Evolutionary conservation across 2,329 filamentous ascomycete genomes (phyloP).

Genomic region (Colletotrichum filicis): DNA sequence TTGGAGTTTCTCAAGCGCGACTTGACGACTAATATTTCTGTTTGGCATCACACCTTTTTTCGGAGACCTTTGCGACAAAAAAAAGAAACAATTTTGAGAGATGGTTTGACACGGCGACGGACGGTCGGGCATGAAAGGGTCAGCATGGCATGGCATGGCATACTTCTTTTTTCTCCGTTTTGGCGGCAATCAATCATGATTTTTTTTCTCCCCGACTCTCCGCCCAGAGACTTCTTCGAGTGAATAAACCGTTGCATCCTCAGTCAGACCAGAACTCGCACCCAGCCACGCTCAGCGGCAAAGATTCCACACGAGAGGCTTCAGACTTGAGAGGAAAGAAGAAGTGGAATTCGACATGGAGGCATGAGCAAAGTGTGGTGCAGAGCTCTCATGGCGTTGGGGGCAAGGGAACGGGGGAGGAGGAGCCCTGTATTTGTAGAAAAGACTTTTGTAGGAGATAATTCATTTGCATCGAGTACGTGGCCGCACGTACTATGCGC

Average conservation of each 20-base stretch:
- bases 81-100: conserved; percentile 24
- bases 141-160: conserved; percentile 32
- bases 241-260: not conserved
- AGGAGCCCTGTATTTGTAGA: conserved; percentile 29
- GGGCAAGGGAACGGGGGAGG: not conserved
- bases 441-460: conserved; percentile 26
- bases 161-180: conserved; percentile 16
- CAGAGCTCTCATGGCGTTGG: not conserved
- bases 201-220: conserved; percentile 1
- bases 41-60: conserved; percentile 19
- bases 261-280: not conserved
- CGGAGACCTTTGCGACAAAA: conserved; percentile 22
- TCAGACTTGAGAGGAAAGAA: not conserved
- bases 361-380: not conserved
- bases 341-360: not conserved
- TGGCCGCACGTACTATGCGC: not conserved
- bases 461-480: conserved; percentile 19
- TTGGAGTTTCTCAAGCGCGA: conserved; percentile 32
- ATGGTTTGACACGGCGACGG: conserved; percentile 24
- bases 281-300: not conserved
- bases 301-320: not conserved
- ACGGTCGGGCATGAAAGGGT: conserved; percentile 30
- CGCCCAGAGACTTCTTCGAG: not conserved
- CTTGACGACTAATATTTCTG: conserved; percentile 32
- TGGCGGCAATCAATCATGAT: conserved; percentile 19